A percentile compares a stretch with the other conserved stretches of the same genome.
These are phyloP conservation scores for Pyricularia grisea DNA, from an alignment of 2,329 filamentous ascomycete species.

Conservation along the genomic window DNA sequence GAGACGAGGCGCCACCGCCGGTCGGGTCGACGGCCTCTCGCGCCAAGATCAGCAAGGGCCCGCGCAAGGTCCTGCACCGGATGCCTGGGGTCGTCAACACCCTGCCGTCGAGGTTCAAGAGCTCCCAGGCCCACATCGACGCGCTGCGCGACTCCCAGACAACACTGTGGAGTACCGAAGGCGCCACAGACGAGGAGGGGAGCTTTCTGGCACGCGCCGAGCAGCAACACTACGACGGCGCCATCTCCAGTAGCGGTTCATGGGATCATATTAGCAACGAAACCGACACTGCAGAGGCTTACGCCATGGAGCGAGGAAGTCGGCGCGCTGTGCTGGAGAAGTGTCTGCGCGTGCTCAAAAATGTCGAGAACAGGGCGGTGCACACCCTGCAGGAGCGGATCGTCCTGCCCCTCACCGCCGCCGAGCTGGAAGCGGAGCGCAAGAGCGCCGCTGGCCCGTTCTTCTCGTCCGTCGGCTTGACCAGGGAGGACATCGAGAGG, in stretches of 20 bases:
- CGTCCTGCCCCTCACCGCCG: conserved; percentile 22
- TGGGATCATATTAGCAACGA: neutral
- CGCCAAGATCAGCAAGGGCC: neutral
- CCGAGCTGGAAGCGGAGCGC: conserved; percentile 9
- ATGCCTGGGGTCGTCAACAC: neutral
- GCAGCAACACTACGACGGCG: conserved; percentile 20
- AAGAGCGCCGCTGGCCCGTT: neutral
- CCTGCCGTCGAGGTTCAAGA: neutral
- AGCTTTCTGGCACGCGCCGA: conserved; percentile 21
- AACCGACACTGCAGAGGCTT: conserved; percentile 9
- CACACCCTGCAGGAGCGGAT: conserved; percentile 26
- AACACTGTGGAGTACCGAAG: neutral
- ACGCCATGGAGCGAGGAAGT: conserved; percentile 28
- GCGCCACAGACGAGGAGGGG: neutral
- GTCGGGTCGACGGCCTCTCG: neutral
- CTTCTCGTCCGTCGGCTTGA: conserved; percentile 1
- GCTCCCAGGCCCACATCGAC: neutral
- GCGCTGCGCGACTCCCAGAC: conserved; percentile 5
- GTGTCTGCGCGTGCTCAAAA: conserved; percentile 27
- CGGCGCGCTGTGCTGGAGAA: conserved; percentile 36
- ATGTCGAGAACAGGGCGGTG: conserved; percentile 24
- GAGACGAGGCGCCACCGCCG: neutral
- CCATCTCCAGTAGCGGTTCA: neutral
- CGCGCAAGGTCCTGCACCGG: conserved; percentile 3
- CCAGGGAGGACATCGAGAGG: conserved; percentile 1